Base-by-base conservation (phyloP, 2,329 filamentous ascomycete species). In the Trematosphaeria pertusa region DNA sequence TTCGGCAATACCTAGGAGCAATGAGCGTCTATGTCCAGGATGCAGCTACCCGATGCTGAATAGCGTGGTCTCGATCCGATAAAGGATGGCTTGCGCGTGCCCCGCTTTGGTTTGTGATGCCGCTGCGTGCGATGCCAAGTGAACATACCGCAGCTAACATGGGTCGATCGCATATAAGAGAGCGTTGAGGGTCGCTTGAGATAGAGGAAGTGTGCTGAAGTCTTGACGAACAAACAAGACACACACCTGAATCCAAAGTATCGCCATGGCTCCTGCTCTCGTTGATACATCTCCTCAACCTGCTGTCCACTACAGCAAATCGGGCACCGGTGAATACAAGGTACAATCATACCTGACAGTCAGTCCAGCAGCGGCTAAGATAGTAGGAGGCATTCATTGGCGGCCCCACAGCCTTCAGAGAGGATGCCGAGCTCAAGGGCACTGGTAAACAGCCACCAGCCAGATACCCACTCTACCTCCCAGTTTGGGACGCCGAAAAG, bases 381-480 rank as follows among this genome's bases (percentile, higher is more conserved):
- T 31, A 33, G n/a, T 33, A 78, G 51, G 76, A 78, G 47, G 73
- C 75, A 4, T 77, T 72, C 42, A 69, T 70, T 36, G 69, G 70
- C 50, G 72, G 72, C 9, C 73, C 74, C 1, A 70, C 69, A 31
- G 67, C 65, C 4, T 78, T 72, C 51, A 73, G 76, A 37, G 76
- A 78, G 50, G 79, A 82, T 0, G 67, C 72, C 4, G 82, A 85
- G 54, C 55, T 81, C 28, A 73, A 82, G 38, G 82, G 82, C 3
- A 79, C 77, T 9, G 75, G 66, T 2, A 80, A 77, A 50, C 76
- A 82, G 56, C 73, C 78, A 12, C 78, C 81, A 8, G 80, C 81
- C 5, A 78, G 84, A 65, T 91, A 89, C 56, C 85, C 85, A 3
- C 78, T 90, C 63, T 92, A 92, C 66, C 80, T 91, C 7, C 87